Conservation (phyloP, 2,329 filamentous ascomycete species). For the Talaromyces amestolkiae region DNA sequence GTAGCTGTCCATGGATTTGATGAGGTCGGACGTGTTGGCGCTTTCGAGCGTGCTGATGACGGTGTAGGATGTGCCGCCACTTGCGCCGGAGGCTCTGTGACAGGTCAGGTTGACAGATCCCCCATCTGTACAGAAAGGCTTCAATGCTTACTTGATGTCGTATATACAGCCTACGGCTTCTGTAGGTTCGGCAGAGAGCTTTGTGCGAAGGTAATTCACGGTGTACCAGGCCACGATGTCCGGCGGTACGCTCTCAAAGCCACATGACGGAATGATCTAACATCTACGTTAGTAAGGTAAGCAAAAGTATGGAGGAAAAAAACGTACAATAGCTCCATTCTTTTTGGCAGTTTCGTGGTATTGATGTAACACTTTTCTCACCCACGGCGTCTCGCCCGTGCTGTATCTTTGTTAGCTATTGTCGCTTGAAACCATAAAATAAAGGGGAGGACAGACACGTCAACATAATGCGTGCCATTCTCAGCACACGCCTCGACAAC, state of each 20-base stretch:
- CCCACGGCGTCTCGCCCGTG: constrained; percentile 65
- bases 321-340: constrained; percentile 58
- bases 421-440: constrained; percentile 1
- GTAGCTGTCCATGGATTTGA: constrained; percentile 51
- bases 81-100: constrained; percentile 44
- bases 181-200: constrained; percentile 50
- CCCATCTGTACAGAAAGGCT: too few species aligned
- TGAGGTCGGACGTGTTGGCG: constrained; percentile 47
- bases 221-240: constrained; percentile 56
- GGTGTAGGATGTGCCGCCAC: constrained; percentile 65
- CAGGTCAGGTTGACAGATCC: constrained; percentile 16
- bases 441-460: constrained; percentile 45
- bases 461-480: constrained; percentile 66
- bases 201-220: constrained; percentile 53
- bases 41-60: constrained; percentile 56
- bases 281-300: constrained; percentile 18
- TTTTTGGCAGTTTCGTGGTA: constrained; percentile 60
- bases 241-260: constrained; percentile 61
- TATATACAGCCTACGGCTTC: constrained; percentile 55
- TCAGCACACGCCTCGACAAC: constrained; percentile 64
- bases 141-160: constrained; percentile 47
- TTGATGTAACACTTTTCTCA: constrained; percentile 60
- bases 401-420: constrained; percentile 26
- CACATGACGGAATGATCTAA: constrained; percentile 59
- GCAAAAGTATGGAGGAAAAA: neutral